These are phyloP conservation scores for Penicillium turbatum DNA, from an alignment of 495 filamentous ascomycete species.

Conservation along the genomic window DNA sequence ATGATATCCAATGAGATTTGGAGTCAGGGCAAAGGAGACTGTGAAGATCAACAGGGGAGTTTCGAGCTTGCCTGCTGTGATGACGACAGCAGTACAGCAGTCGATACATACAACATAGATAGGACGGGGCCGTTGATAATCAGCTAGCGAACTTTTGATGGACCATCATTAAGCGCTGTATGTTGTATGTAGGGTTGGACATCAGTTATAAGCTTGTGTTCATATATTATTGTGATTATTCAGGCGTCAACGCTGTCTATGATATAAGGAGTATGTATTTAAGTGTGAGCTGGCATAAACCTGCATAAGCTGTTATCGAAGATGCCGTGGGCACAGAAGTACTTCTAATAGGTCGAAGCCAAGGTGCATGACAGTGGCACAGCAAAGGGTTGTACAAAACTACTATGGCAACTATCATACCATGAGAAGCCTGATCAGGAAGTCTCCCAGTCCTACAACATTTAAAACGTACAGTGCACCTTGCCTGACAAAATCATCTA, in stretches of 20 bases:
- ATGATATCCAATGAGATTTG: not conserved
- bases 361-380: not conserved
- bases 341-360: not conserved
- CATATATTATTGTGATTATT: not conserved
- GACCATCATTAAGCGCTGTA: not conserved
- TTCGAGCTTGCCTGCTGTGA: slow-evolving; percentile 8
- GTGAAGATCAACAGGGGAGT: slow-evolving; percentile 15
- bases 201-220: not conserved
- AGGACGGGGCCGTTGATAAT: slow-evolving; percentile 11
- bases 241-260: not conserved
- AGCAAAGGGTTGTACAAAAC: not conserved
- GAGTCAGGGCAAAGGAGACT: not conserved
- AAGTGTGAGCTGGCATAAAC: not conserved
- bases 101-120: slow-evolving; percentile 4
- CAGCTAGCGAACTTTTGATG: not conserved
- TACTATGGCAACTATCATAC: not conserved
- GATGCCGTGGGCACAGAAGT: not conserved
- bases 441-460: not conserved
- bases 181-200: not conserved
- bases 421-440: not conserved
- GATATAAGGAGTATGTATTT: not conserved
- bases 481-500: not conserved
- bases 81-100: slow-evolving; percentile 15
- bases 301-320: not conserved
- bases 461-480: not conserved